Conservation (phyloP, 192 early-diverging fungal genomes). For the Phycomyces blakesleeanus region DNA sequence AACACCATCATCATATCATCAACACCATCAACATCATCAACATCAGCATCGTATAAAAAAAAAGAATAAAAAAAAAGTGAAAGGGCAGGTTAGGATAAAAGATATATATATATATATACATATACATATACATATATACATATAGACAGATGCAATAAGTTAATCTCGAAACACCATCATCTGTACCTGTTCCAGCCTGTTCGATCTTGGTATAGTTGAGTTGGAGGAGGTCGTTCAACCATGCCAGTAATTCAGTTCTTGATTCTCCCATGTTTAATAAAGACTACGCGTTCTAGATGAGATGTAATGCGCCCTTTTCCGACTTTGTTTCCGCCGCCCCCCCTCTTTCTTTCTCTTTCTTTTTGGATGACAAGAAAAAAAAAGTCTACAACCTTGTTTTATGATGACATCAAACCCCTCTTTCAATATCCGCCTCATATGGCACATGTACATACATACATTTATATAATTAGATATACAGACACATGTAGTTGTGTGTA, state of each 20-base stretch:
- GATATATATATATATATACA: too few relatives aligned
- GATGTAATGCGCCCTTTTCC: not conserved
- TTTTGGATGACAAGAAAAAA: not conserved
- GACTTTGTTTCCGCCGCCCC: too few relatives aligned
- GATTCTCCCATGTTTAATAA: slow-evolving; percentile 74
- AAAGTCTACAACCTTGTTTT: not conserved
- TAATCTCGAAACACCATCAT: slow-evolving; percentile 20
- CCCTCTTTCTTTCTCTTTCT: not conserved
- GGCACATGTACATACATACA: too few relatives aligned
- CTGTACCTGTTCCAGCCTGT: slow-evolving; percentile 85
- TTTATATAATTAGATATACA: too few relatives aligned
- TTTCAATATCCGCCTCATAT: not conserved
- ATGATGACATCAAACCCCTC: slow-evolving; percentile 1
- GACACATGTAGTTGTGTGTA: too few relatives aligned
- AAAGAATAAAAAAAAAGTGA: not conserved
- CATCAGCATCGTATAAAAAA: too few relatives aligned
- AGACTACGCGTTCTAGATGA: not conserved
- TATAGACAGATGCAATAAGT: slow-evolving; percentile 2
- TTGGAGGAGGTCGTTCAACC: slow-evolving; percentile 93
- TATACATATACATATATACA: too few relatives aligned
- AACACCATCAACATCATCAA: too few relatives aligned
- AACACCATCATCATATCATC: too few relatives aligned
- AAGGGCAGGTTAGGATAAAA: not conserved
- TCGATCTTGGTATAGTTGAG: slow-evolving; percentile 91
- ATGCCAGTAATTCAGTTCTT: slow-evolving; percentile 86